Evolutionary conservation across 2,329 filamentous ascomycete genomes (phyloP).

Genomic region (Arthrobotrys sinensis): DNA sequence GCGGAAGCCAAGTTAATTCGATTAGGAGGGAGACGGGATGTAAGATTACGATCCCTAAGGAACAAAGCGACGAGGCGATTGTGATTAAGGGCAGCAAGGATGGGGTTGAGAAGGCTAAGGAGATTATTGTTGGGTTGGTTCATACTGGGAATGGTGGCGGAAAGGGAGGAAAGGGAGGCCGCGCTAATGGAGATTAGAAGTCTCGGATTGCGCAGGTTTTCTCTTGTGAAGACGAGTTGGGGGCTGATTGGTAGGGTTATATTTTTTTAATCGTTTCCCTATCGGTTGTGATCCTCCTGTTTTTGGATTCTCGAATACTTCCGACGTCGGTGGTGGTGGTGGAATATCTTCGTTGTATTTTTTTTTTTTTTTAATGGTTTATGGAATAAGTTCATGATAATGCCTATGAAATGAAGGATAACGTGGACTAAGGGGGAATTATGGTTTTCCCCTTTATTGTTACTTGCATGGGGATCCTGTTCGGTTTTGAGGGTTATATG

Average conservation of each 20-base stretch:
- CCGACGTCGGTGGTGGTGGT: no score
- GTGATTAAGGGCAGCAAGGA: slow-evolving; percentile 86
- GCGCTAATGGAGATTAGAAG: slow-evolving; percentile 53
- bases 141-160: slow-evolving; percentile 46
- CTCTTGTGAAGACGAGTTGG: slow-evolving; percentile 31
- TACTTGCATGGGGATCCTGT: not conserved
- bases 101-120: slow-evolving; percentile 87
- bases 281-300: not conserved
- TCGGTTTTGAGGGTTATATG: not conserved
- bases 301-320: not conserved
- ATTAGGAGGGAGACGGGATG: slow-evolving; percentile 94
- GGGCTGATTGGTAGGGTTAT: not conserved
- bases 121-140: slow-evolving; percentile 89
- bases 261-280: not conserved
- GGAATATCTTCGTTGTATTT: not conserved
- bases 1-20: slow-evolving; percentile 90
- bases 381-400: slow-evolving; percentile 3
- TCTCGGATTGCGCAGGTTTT: slow-evolving; percentile 48
- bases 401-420: slow-evolving; percentile 17
- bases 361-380: not conserved
- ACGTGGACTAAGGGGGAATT: slow-evolving; percentile 1
- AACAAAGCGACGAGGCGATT: slow-evolving; percentile 86
- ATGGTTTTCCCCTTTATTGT: not conserved
- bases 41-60: slow-evolving; percentile 91
- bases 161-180: slow-evolving; percentile 30